phyloP scores from a whole-genome alignment of 441 rosid genomes.

The Francoa sonchifolia region DNA sequence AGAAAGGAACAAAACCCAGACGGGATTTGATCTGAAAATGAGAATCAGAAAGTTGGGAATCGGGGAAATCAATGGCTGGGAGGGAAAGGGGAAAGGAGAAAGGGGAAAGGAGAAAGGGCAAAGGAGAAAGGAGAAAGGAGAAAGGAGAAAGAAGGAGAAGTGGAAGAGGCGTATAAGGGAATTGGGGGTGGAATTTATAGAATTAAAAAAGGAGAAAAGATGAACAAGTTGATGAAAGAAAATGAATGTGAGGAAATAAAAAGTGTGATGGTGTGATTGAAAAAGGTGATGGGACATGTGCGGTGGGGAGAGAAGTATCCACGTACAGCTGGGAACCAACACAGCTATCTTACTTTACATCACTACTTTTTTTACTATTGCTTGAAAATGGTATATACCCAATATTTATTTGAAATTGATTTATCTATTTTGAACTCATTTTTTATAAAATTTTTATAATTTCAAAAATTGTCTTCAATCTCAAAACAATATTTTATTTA shows the following conservation, averaged over 20 bases:
- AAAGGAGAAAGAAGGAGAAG: no score
- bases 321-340: conserved; percentile 12
- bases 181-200: background rate
- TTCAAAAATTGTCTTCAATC: no score
- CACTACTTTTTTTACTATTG: no score
- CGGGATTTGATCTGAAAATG: background rate
- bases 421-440: no score
- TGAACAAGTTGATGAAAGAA: background rate
- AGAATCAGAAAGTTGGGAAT: background rate
- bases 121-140: no score
- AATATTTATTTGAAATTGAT: no score
- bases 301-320: conserved; percentile 4
- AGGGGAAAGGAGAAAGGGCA: no score
- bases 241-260: background rate
- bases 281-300: conserved; percentile 9
- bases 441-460: no score
- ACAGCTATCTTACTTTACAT: no score
- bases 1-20: background rate
- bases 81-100: background rate
- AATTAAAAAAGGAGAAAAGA: background rate
- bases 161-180: background rate
- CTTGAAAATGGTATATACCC: no score
- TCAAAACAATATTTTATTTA: no score
- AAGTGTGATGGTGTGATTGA: background rate
- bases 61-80: background rate